These are phyloP conservation scores for Nannizzia gypsea DNA, from an alignment of 2,329 filamentous ascomycete genomes.

Conservation along the genomic window DNA sequence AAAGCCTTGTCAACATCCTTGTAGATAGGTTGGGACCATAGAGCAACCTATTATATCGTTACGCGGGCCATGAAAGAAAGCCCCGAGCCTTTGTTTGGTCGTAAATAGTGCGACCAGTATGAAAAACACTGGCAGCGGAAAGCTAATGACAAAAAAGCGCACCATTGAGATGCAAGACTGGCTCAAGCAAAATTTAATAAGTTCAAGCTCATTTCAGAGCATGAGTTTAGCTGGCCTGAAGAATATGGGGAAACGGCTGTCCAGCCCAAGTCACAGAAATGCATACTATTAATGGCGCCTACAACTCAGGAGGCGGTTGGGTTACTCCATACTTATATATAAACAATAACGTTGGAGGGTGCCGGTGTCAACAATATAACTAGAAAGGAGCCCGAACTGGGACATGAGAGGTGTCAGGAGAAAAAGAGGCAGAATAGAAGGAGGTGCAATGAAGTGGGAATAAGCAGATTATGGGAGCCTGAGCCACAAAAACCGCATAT, in stretches of 20 bases:
- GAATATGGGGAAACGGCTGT: background rate
- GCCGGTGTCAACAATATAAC: too few species aligned
- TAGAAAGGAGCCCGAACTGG: background rate
- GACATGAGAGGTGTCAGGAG: background rate
- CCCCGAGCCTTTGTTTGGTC: background rate
- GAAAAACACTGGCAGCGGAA: background rate
- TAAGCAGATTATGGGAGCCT: background rate
- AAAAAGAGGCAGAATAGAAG: too few species aligned
- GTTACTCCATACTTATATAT: background rate
- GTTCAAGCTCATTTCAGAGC: background rate
- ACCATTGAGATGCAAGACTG: background rate
- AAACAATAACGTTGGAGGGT: background rate
- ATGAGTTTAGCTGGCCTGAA: background rate
- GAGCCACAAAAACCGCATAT: background rate
- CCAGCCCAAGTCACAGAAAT: background rate
- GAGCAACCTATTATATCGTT: background rate
- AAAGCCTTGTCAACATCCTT: background rate
- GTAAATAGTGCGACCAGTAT: background rate
- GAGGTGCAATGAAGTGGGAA: background rate
- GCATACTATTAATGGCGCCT: background rate
- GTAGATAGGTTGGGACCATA: background rate
- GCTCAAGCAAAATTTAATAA: background rate
- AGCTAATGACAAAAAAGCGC: background rate
- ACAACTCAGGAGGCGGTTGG: background rate
- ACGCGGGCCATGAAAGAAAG: constrained; percentile 3